phyloP scores from a whole-genome alignment of 2,329 filamentous ascomycete species.

The Sporothrix phasma region DNA sequence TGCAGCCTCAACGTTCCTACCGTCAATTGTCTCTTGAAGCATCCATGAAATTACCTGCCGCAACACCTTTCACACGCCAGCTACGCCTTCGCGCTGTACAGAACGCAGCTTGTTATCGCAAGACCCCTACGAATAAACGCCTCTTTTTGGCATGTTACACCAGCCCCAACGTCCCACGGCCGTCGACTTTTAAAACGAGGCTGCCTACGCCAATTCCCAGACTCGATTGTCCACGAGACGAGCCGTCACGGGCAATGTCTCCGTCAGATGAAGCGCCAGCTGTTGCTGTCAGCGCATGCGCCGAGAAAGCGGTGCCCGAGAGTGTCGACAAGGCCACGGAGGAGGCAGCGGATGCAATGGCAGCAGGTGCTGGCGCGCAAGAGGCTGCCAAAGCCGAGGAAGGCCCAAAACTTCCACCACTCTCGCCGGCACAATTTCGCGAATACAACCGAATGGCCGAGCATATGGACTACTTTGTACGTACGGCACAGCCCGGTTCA shows the following conservation, averaged over 20 bases:
- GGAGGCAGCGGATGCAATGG: background rate
- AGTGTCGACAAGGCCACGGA: background rate
- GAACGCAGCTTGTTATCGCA: background rate
- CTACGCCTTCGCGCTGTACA: background rate
- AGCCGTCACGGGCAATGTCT: background rate
- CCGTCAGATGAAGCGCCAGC: background rate
- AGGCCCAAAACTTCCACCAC: constrained; percentile 40
- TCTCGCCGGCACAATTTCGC: constrained; percentile 57
- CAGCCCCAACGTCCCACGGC: background rate
- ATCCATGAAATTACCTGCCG: background rate
- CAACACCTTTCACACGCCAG: background rate
- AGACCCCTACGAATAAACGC: background rate
- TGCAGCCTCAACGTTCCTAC: no score
- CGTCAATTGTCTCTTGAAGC: background rate
- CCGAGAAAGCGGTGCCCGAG: background rate
- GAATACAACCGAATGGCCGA: constrained; percentile 65
- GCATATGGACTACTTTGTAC: constrained; percentile 63
- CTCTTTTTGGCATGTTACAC: background rate
- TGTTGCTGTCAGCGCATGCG: background rate
- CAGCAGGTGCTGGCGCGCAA: background rate
- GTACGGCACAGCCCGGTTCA: constrained; percentile 21
- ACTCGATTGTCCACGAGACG: background rate
- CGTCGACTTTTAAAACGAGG: background rate
- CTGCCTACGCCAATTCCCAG: background rate
- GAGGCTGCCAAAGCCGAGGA: background rate